Evolutionary conservation across 163 green algal genomes (phyloP), one percentile per base, ranked within the genome.

Genomic region (Chlorella variabilis): DNA sequence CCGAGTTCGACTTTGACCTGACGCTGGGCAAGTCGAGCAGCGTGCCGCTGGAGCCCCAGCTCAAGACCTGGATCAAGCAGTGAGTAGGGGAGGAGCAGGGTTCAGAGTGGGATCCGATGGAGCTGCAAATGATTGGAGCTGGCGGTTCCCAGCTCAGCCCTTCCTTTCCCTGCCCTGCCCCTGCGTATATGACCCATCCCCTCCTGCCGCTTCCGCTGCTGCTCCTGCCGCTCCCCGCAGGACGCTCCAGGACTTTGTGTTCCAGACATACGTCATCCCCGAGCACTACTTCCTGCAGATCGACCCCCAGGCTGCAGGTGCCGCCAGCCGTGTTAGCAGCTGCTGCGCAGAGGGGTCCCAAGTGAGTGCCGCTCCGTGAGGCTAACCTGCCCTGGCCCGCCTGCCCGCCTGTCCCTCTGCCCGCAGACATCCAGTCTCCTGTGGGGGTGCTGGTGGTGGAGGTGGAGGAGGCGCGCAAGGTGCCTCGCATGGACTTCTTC

Each of bases 1-100:
- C 87, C 1, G 68, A 89, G 42, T 87, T 91, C 36, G 73, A 80
- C 8, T 91, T 78, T 39, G 56, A 75, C 36, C 48, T 77, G 2
- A 83, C 71, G 17, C 71, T 86, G 58, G 82, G 82, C 3, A 33
- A 38, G 29, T n/a, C 3, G n/a, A 33, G 3, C 45, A 45, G 11
- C n/a, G 63, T 76, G 62, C 77, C 73, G 4, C 36, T 86, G 75
- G 54, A 81, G 69, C 75, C 82, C 0, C 21, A 49, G 5, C 38
- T 86, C 49, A 86, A 82, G 56, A 33, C 21, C n/a, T 86, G 74
- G 74, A 48, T 86, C 34, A 76, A 83, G 42, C 68, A 70, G 66
- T 78, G 39, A 80, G 73, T 20, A 8, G 17, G 38, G 39, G 20
- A 4, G 33, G 5, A 31, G 36, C 27, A 27, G 62, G 33, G 31